Evolutionary conservation across 1,284 basidiomycete species (phyloP).

Genomic region (Gymnopus androsaceus): DNA sequence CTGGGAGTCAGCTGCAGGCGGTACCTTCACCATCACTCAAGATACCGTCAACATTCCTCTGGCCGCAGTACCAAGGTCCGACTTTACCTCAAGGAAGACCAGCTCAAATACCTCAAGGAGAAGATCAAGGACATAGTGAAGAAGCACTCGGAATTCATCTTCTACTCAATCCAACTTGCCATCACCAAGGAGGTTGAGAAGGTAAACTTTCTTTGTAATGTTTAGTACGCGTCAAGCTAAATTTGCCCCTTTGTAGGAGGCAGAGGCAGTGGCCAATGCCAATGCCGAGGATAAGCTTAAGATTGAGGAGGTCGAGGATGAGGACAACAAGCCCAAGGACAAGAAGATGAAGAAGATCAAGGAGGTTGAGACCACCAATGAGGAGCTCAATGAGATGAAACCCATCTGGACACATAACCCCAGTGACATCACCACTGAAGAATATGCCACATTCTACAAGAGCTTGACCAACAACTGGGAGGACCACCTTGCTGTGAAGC

Average conservation of each 20-base stretch:
- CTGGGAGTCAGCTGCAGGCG: conserved; percentile 99
- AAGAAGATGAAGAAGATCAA: conserved; percentile 99
- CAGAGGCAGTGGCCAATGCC: conserved; percentile 64
- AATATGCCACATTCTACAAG: conserved; percentile 99
- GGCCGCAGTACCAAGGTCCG: conserved; percentile 95
- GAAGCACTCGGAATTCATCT: too few relatives aligned
- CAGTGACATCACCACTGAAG: conserved; percentile 88
- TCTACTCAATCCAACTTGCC: too few relatives aligned
- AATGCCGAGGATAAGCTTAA: too few relatives aligned
- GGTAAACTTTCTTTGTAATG: conserved; percentile 11
- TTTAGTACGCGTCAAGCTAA: conserved; percentile 18
- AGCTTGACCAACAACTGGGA: conserved; percentile 98
- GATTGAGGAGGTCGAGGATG: conserved; percentile 79
- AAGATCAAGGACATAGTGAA: conserved; percentile 99
- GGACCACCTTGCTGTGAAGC: too few relatives aligned
- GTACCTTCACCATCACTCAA: conserved; percentile 98
- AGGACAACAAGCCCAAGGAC: conserved; percentile 85
- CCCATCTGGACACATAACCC: conserved; percentile 99
- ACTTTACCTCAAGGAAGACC: conserved; percentile 97
- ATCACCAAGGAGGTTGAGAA: too few relatives aligned
- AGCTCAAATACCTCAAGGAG: conserved; percentile 98
- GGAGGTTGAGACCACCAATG: conserved; percentile 83
- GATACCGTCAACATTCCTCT: too few relatives aligned
- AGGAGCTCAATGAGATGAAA: conserved; percentile 99
- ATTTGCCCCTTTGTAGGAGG: conserved; percentile 51